Conservation (phyloP, 495 filamentous ascomycete species). For the Cercophora samala region DNA sequence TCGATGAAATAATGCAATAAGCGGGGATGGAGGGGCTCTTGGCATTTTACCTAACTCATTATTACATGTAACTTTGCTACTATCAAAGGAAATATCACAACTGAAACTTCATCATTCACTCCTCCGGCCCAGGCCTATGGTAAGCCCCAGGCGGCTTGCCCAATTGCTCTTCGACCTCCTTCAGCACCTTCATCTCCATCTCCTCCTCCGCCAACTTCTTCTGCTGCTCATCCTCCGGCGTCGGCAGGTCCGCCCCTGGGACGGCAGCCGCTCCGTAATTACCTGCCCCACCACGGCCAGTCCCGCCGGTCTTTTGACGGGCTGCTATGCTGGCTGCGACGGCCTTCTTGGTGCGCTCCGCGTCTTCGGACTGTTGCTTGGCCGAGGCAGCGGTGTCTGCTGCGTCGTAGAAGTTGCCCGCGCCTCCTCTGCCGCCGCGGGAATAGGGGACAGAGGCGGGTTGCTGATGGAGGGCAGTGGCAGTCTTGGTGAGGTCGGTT, state of each 20-base stretch:
- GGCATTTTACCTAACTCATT: background rate
- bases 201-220: conserved; percentile 30
- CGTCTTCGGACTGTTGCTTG: conserved; percentile 25
- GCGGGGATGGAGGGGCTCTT: background rate
- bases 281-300: conserved; percentile 58
- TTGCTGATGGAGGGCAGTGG: conserved; percentile 4
- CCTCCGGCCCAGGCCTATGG: conserved; percentile 24
- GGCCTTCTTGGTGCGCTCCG: conserved; percentile 25
- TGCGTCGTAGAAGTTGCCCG: conserved; percentile 56
- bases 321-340: conserved; percentile 25
- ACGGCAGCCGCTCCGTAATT: conserved; percentile 41
- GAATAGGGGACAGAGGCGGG: conserved; percentile 6
- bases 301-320: conserved; percentile 19
- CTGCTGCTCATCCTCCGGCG: conserved; percentile 29
- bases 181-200: conserved; percentile 38
- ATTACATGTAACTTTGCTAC: background rate
- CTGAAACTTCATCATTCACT: conserved; percentile 13
- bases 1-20: background rate
- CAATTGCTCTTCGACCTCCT: conserved; percentile 47
- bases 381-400: conserved; percentile 24
- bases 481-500: conserved; percentile 1
- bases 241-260: conserved; percentile 18
- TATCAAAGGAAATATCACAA: background rate
- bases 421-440: conserved; percentile 52
- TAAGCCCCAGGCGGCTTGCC: conserved; percentile 37